Evolutionary conservation across 768 basidiomycete species (phyloP), one percentile per base, ranked within the genome.

Genomic region (Russula abietina): DNA sequence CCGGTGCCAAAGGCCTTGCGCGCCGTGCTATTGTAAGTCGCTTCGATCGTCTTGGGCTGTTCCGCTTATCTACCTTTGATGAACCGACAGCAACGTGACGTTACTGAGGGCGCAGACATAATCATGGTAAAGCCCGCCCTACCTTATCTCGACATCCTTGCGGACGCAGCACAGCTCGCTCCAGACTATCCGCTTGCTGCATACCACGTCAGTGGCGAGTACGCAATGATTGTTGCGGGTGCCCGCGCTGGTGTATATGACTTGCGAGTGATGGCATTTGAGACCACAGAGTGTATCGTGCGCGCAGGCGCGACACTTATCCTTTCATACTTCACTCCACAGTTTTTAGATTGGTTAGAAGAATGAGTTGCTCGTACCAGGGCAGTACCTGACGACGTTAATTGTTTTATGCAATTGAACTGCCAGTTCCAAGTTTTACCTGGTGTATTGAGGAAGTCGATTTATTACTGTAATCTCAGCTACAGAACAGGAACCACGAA

Each of bases 41-140:
- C n/a, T 16, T 56, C 17, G 4, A 12, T 39, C 30, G 1, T 43
- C 57, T 22, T 41, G 8, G 19, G 4, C 50, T 4, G 16, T 17
- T 10, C 26, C 9, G 10, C 50, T 53, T 24, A 61, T 38, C 12
- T 28, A 14, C 22, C 45, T n/a, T 12, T 36, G 36, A 12, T 36
- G 36, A 36, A 8, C 32, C 41, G 59, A 43, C 70, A 98, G 95
- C 79, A 85, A 80, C 89, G 97, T 41, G 97, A 99, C 73, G 80
- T 83, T 0, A 75, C 71, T 10, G 97, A 98, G 77, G 97, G 97
- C 22, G 97, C 97, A 19, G 97, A 99, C 72, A 91, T 99, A 70
- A 86, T 99, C 72, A 98, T 99, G 95, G 93, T 99, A 72, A 99
- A 99, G 72, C 97, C 97, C 22, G 83, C 93, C 0, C 75, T 98